Base-by-base conservation (phyloP, 2,329 filamentous ascomycete species). In the Fusarium kyushuense region DNA sequence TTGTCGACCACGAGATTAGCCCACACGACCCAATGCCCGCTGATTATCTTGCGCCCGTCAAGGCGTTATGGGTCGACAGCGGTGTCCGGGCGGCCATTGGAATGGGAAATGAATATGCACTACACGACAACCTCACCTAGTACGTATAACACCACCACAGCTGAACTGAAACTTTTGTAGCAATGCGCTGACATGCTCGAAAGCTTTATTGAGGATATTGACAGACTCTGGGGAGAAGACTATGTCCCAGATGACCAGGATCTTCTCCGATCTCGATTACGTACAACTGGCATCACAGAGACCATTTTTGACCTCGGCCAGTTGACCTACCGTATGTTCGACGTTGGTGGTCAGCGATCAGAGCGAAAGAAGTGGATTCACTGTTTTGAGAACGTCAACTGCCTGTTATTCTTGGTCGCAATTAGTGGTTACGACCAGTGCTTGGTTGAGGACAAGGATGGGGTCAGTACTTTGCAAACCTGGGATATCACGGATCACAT, bases 351-450 rank as follows among this genome's bases (percentile, higher is more conserved):
- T 70, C 94, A 97, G 82, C 89, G 94, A 79, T 97, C 93, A 8
- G 94, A 97, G 83, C 90, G 94, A 78, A 97, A 97, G 91, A 97
- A 97, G 89, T 97, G 94, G 94, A 97, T 97, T 74, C 94, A 97
- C 84, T 97, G 94, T 84, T 97, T 97, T 81, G 94, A 97, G 84
- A 97, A 97, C 75, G 94, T 97, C 76, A 94, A 96, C 76, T 94
- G 93, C 72, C 85, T 98, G 54, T 84, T 98, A 40, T 98, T 98
- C 81, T 87, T 98, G 71, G 95, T 97, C 53, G 94, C 95, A 47
- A 94, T 98, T 73, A 97, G 94, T 69, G 95, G 95, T 62, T 98
- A 97, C 79, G 95, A 98, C 77, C 96, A 98, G 79, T 97, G 94
- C 75, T 83, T 98, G 48, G 93, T 97, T 5, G 95, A 98, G 81